Evolutionary conservation across 2,329 filamentous ascomycete genomes (phyloP).

Genomic region (Canariomyces notabilis): DNA sequence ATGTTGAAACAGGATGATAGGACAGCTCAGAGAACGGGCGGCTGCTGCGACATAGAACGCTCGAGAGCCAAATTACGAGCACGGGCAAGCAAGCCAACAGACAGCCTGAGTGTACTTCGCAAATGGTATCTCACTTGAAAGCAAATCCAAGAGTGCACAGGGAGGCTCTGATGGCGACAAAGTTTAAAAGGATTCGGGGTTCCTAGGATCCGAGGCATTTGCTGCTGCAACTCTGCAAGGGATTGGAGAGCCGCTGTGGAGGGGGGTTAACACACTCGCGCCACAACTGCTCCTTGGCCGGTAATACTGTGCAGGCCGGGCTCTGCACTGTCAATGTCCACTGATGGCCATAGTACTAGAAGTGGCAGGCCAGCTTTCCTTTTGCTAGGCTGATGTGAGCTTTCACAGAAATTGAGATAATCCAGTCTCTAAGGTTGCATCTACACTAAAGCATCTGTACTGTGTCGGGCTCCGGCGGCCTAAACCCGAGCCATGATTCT

Average conservation of each 20-base stretch:
- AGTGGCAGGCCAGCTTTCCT: too few relatives aligned
- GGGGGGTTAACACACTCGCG: neutral
- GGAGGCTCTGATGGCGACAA: neutral
- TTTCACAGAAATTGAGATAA: too few relatives aligned
- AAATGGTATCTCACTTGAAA: too few relatives aligned
- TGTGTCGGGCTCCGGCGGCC: too few relatives aligned
- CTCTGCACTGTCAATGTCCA: too few relatives aligned
- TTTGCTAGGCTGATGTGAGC: too few relatives aligned
- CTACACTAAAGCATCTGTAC: too few relatives aligned
- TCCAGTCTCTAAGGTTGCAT: too few relatives aligned
- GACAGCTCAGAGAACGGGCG: neutral
- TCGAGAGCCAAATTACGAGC: neutral
- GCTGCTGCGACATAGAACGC: neutral
- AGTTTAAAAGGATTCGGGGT: neutral
- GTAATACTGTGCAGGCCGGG: neutral
- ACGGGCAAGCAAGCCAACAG: neutral
- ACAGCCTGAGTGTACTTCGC: too few relatives aligned
- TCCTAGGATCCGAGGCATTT: neutral
- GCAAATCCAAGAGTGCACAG: conserved; percentile 9
- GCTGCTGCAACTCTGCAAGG: conserved; percentile 1
- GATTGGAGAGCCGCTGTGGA: neutral
- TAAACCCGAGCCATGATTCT: too few relatives aligned
- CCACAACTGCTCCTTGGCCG: neutral
- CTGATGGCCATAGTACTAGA: too few relatives aligned
- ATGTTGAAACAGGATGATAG: neutral